Percentiles rank a stretch among this genome's conserved stretches.
These are phyloP conservation scores for Boletus rubescentipes DNA, from an alignment of 768 basidiomycete genomes.

Conservation along the genomic window DNA sequence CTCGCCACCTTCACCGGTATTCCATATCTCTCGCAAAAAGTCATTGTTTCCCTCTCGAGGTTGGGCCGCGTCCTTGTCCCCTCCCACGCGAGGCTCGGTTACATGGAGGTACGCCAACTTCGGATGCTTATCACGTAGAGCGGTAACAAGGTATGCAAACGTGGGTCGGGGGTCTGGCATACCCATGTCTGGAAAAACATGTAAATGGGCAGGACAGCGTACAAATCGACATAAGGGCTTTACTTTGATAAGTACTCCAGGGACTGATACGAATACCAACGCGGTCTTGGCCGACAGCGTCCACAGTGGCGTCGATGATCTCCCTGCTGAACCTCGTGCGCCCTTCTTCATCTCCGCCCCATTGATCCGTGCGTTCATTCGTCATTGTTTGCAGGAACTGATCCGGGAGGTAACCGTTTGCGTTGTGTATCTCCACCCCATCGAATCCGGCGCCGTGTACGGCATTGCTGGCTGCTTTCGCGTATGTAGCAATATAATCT, in stretches of 20 bases:
- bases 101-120: constrained; percentile 52
- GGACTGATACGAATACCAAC: constrained; percentile 45
- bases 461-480: constrained; percentile 33
- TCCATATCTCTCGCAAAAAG: not conserved
- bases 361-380: constrained; percentile 53
- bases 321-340: constrained; percentile 47
- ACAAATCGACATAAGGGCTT: not conserved
- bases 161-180: constrained; percentile 19
- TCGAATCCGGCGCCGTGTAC: constrained; percentile 10
- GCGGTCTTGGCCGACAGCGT: constrained; percentile 44
- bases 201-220: not conserved
- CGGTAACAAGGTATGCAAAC: constrained; percentile 47
- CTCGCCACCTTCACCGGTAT: not conserved
- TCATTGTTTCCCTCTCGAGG: not conserved
- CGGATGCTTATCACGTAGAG: constrained; percentile 33
- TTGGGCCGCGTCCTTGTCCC: not conserved
- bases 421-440: constrained; percentile 42
- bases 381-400: constrained; percentile 44
- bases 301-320: constrained; percentile 29
- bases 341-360: constrained; percentile 61
- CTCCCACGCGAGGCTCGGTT: constrained; percentile 8
- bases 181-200: not conserved
- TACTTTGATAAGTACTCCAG: constrained; percentile 38
- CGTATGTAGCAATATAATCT: constrained; percentile 29
- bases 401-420: constrained; percentile 50